Evolutionary conservation across 108 stramenopile genomes (phyloP).

Genomic region (Pseudonitzschia multistriata): DNA sequence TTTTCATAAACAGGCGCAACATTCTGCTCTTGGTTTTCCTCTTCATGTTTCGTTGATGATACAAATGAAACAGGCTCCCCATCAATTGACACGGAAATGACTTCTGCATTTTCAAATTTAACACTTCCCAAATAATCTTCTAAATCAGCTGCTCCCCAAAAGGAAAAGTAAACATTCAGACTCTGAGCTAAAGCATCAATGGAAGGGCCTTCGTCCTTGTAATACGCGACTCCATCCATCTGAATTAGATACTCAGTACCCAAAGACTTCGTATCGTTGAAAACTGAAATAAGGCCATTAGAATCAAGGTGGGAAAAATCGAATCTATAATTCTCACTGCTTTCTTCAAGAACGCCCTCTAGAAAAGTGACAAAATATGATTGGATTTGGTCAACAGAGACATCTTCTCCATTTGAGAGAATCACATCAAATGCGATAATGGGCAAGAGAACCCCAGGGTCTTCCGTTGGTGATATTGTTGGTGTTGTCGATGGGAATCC

Average conservation of each 20-base stretch:
- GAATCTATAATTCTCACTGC: constrained; percentile 4
- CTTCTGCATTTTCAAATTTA: constrained; percentile 8
- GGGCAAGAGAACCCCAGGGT: constrained; percentile 9
- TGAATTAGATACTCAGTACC: constrained; percentile 15
- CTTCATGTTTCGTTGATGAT: neutral
- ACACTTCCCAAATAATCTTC: constrained; percentile 3
- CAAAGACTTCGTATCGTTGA: neutral
- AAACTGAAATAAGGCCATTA: constrained; percentile 15
- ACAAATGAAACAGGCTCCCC: constrained; percentile 10
- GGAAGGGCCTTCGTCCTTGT: constrained; percentile 7
- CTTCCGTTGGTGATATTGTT: neutral
- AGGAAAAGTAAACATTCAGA: constrained; percentile 20
- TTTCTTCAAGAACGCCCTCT: constrained; percentile 16
- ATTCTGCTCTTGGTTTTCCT: neutral
- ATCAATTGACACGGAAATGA: constrained; percentile 21
- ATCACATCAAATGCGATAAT: constrained; percentile 20
- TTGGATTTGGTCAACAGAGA: constrained; percentile 8
- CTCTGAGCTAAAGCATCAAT: neutral
- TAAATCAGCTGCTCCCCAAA: constrained; percentile 20
- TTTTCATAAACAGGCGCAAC: neutral
- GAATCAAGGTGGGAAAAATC: constrained; percentile 18
- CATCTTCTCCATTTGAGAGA: constrained; percentile 10
- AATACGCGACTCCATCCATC: constrained; percentile 27
- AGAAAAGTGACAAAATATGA: constrained; percentile 18
- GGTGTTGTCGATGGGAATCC: neutral